Percentiles rank a stretch among this genome's conserved stretches.
Evolutionary conservation across 2,329 filamentous ascomycete genomes (phyloP).

Genomic region (Sporothrix phasma): DNA sequence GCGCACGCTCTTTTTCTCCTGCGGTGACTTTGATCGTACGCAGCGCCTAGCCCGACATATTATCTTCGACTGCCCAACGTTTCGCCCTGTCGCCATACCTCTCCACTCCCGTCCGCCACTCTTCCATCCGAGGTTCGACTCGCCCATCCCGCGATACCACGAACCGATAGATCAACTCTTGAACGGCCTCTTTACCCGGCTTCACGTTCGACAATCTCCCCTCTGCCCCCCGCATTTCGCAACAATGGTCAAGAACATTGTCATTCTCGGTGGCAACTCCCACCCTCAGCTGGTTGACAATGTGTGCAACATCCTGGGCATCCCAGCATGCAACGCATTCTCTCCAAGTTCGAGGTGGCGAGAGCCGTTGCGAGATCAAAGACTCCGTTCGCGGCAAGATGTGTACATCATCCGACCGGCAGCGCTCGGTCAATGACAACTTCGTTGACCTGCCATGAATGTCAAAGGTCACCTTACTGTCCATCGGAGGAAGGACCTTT

Average conservation of each 20-base stretch:
- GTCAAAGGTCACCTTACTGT: too few relatives aligned
- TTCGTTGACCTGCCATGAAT: slow-evolving; percentile 91
- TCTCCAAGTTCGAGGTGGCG: slow-evolving; percentile 92
- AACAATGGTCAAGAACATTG: slow-evolving; percentile 85
- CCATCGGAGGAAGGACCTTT: too few relatives aligned
- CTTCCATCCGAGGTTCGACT: background rate
- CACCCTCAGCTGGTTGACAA: slow-evolving; percentile 79
- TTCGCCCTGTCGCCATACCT: background rate
- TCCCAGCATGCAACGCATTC: slow-evolving; percentile 73
- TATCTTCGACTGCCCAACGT: background rate
- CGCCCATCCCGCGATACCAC: background rate
- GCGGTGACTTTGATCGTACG: background rate
- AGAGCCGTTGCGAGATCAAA: slow-evolving; percentile 89
- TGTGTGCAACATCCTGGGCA: slow-evolving; percentile 79
- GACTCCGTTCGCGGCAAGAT: slow-evolving; percentile 97
- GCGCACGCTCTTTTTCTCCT: background rate
- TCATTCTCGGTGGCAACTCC: slow-evolving; percentile 85
- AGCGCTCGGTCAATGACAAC: slow-evolving; percentile 89
- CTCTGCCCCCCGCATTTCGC: background rate
- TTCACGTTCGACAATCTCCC: background rate
- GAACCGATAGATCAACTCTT: background rate
- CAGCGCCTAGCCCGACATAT: background rate
- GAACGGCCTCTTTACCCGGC: background rate
- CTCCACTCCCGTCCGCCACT: background rate
- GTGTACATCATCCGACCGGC: slow-evolving; percentile 93